Evolutionary conservation across 2,329 filamentous ascomycete species (phyloP), one percentile per base, ranked within the genome.

Genomic region (Ceratocystis ficicola): DNA sequence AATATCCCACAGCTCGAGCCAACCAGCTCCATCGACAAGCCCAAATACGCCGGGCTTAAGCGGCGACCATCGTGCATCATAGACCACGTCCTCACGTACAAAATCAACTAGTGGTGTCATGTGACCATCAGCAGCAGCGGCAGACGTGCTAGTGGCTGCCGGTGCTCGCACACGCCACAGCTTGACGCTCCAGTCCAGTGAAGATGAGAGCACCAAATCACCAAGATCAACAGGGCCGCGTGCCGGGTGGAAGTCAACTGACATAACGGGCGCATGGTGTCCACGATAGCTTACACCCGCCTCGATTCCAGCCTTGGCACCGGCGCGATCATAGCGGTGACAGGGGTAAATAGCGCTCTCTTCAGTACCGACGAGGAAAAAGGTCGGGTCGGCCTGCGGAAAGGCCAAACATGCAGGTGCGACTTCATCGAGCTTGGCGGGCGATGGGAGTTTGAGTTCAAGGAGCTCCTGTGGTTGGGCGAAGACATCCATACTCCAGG

Each of bases 401-500:
- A 99, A 99, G 17, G 90, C 89, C 77, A 99, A 89, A 75, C 89
- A 95, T 0, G 90, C 96, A 1, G 95, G 94, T 65, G 91, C 91
- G 62, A 99, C 86, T 72, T 99, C 94, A 76, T 99, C 95, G 12
- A 77, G 75, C 75, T 91, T 93, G 70, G 89, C 87, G 4, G 93
- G 90, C 17, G 86, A 86, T 2, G 93, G 93, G 1, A 91, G 89
- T 68, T 86, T 87, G 12, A 99, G 81, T 72, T 95, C 90, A 52
- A 99, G 84, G 65, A 91, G 87, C 77, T 99, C 94, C 76, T 97
- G 93, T 0, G 94, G 94, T 75, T 96, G 90, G 0, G 93, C 90
- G 68, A 99, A 88, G 85, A 99, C 97, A 75, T 99, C 95, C 69
- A 96, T 90, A 65, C 89, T 92, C 94, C 94, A 99, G 61, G 92